Evolutionary conservation across 2,329 filamentous ascomycete genomes (phyloP).

Genomic region (Neonectria neomacrospora): DNA sequence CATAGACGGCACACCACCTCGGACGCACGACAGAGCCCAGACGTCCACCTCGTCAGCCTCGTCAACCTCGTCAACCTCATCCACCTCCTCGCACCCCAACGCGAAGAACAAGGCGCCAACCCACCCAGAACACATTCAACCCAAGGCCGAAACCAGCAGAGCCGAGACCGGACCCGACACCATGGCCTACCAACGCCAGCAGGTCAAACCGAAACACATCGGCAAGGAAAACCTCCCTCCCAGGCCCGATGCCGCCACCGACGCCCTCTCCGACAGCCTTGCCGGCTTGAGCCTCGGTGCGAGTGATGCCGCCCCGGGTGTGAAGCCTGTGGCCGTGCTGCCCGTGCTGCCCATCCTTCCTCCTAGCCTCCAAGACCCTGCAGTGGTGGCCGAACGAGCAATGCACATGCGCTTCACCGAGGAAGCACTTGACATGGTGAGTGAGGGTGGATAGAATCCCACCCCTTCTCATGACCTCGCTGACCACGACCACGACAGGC

Average conservation of each 20-base stretch:
- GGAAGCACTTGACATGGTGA: slow-evolving; percentile 87
- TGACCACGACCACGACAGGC: slow-evolving; percentile 65
- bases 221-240: slow-evolving; percentile 49
- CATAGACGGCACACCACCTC: slow-evolving; percentile 5
- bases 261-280: slow-evolving; percentile 34
- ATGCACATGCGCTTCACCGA: slow-evolving; percentile 74
- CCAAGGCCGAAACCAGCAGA: neutral
- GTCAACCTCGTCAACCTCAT: neutral
- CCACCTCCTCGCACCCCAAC: neutral
- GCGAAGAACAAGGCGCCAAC: neutral
- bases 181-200: slow-evolving; percentile 36
- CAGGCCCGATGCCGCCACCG: slow-evolving; percentile 12
- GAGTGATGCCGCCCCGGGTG: neutral
- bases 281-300: slow-evolving; percentile 35
- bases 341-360: neutral
- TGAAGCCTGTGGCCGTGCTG: slow-evolving; percentile 7
- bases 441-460: slow-evolving; percentile 32
- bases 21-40: neutral
- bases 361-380: slow-evolving; percentile 42
- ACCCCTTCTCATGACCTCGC: neutral
- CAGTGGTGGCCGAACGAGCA: slow-evolving; percentile 47
- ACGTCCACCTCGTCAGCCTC: slow-evolving; percentile 4
- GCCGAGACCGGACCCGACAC: slow-evolving; percentile 11
- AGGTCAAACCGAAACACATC: slow-evolving; percentile 2
- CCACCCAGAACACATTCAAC: neutral